phyloP scores from a whole-genome alignment of 176 grass and related monocot species.

The Cenchrus fungigraminus region DNA sequence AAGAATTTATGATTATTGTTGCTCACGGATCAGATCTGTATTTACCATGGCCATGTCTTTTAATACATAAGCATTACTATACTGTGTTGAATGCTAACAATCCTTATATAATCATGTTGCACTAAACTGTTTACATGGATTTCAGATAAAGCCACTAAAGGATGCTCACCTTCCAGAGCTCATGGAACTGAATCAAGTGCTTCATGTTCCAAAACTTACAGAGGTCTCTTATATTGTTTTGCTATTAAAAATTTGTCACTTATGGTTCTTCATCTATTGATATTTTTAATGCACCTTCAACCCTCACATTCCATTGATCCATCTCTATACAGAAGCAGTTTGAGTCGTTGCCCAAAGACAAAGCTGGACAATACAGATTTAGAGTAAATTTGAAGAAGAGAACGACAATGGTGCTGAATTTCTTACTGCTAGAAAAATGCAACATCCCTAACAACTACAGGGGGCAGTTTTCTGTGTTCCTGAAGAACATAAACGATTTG shows the following conservation, averaged over 20 bases:
- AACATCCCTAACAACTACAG: background rate
- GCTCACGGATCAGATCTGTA: background rate
- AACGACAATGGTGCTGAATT: background rate
- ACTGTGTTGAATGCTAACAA: background rate
- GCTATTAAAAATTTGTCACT: background rate
- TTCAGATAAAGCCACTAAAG: constrained; percentile 7
- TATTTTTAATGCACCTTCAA: background rate
- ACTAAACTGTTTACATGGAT: background rate
- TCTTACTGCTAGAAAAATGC: constrained; percentile 28
- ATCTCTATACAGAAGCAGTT: constrained; percentile 31
- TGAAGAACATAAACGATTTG: background rate
- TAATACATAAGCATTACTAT: background rate
- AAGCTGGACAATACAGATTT: background rate
- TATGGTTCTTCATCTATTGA: background rate
- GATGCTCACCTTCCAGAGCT: constrained; percentile 16
- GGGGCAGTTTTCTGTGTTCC: background rate
- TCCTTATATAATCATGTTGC: background rate
- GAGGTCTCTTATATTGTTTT: constrained; percentile 30
- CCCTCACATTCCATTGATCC: background rate
- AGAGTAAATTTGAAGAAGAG: background rate
- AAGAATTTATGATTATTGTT: background rate
- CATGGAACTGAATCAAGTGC: background rate
- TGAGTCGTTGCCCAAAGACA: background rate
- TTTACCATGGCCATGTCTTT: background rate
- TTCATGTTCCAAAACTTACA: background rate